Conservation (phyloP, 2,329 filamentous ascomycete genomes). For the Trichoderma guizhouense region DNA sequence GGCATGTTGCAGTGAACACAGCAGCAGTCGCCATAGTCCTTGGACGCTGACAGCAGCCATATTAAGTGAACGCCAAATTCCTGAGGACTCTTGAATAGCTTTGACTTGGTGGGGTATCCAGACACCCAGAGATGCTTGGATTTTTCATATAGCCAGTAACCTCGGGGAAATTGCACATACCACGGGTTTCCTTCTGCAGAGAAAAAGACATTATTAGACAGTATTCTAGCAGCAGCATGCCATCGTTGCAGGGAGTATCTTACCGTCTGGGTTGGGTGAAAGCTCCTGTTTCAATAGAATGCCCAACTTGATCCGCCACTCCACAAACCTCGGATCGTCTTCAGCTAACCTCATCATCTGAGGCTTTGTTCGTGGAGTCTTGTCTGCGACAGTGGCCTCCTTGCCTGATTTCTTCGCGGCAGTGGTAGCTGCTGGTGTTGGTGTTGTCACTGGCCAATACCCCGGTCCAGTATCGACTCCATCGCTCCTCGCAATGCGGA, state of each 20-base stretch:
- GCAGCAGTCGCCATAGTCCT: conserved; percentile 48
- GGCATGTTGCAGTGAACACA: conserved; percentile 47
- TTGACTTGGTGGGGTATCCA: conserved; percentile 46
- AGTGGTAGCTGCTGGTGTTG: conserved; percentile 21
- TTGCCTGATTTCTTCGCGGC: conserved; percentile 36
- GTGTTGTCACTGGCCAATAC: conserved; percentile 39
- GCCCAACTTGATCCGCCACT: conserved; percentile 45
- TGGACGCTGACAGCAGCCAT: conserved; percentile 49
- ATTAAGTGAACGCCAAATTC: conserved; percentile 52
- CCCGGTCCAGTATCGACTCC: conserved; percentile 44
- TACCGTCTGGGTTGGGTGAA: conserved; percentile 40
- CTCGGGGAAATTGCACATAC: conserved; percentile 44
- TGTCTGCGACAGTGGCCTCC: conserved; percentile 32
- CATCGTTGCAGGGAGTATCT: conserved; percentile 15
- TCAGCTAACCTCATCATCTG: conserved; percentile 43
- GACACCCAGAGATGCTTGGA: conserved; percentile 50
- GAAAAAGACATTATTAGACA: background rate
- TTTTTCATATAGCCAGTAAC: conserved; percentile 47
- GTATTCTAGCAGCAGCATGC: conserved; percentile 20
- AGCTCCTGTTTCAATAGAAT: conserved; percentile 46
- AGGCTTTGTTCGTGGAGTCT: conserved; percentile 38
- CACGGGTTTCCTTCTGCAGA: conserved; percentile 41
- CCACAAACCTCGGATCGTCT: conserved; percentile 42
- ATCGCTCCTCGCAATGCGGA: conserved; percentile 45
- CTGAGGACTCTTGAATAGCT: conserved; percentile 50